Percentiles rank a stretch among this genome's conserved stretches.
phyloP scores from a whole-genome alignment of 2,329 filamentous ascomycete genomes.

The Emergomyces orientalis region DNA sequence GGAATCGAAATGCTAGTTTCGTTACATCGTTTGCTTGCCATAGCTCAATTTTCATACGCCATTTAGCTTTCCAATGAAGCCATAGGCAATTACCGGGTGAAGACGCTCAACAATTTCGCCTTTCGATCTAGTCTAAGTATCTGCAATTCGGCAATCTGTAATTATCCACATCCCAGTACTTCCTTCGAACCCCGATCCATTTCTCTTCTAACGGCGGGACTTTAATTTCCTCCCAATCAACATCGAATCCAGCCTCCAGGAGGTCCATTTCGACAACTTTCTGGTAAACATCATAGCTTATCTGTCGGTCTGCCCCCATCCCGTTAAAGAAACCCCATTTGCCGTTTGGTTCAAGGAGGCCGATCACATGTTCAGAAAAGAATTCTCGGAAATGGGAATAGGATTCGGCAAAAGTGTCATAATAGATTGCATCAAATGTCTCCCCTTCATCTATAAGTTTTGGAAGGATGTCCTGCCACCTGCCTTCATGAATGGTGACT shows the following conservation, averaged over 20 bases:
- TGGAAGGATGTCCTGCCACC: slow-evolving; percentile 74
- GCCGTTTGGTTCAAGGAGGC: slow-evolving; percentile 51
- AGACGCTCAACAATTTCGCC: neutral
- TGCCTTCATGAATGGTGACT: slow-evolving; percentile 56
- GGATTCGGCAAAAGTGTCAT: slow-evolving; percentile 94
- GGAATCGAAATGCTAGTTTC: neutral
- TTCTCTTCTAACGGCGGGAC: slow-evolving; percentile 67
- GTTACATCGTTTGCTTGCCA: neutral
- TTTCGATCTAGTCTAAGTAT: slow-evolving; percentile 22
- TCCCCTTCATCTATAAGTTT: slow-evolving; percentile 57
- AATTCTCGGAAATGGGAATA: slow-evolving; percentile 78
- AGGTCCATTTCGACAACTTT: slow-evolving; percentile 87
- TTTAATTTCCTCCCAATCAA: slow-evolving; percentile 70
- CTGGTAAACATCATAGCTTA: slow-evolving; percentile 94
- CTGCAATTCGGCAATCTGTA: slow-evolving; percentile 39
- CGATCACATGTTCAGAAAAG: slow-evolving; percentile 79
- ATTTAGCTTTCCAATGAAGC: neutral
- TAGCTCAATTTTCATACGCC: neutral
- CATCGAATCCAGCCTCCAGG: slow-evolving; percentile 78
- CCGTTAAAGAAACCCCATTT: slow-evolving; percentile 60
- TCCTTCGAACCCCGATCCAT: slow-evolving; percentile 79
- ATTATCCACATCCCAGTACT: slow-evolving; percentile 75
- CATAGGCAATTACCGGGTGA: neutral
- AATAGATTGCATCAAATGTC: slow-evolving; percentile 83
- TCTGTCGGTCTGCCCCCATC: slow-evolving; percentile 78